Evolutionary conservation across 768 basidiomycete genomes (phyloP), one percentile per base, ranked within the genome.

Genomic region (Galerina sulciceps): DNA sequence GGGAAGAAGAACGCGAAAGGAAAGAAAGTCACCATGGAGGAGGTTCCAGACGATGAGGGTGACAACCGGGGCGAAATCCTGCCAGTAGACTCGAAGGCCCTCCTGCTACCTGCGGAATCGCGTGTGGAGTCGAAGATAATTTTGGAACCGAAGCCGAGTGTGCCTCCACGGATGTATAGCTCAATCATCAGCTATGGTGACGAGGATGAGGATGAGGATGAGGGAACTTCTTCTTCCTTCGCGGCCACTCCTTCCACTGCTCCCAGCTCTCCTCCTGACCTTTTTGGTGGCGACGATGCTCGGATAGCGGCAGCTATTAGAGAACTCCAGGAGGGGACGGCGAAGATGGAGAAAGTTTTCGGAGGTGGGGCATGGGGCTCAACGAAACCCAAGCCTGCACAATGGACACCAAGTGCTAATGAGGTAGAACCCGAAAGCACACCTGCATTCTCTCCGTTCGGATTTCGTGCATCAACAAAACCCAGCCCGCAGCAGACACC

Each of bases 11-110:
- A 63, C 20, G 72, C 44, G 20, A 78, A 76, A 47, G 56, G 64
- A 4, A 76, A 75, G 61, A 67, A 66, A 35, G 76, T 75, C n/a
- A 79, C 72, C 31, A 69, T 82, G 13, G 81, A 82, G 63, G 81
- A 79, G 34, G 74, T 80, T 13, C 71, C 75, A 6, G 80, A 82
- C 54, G 81, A 82, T 20, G 79, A 81, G 46, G 72, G 65, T 9
- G 72, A 73, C 18, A 67, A 43, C 38, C 61, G 63, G 26, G 63
- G 64, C 6, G 74, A 72, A n/a, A 69, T 57, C 35, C 65, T 81
- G 23, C 76, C 78, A 1, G 59, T 70, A 31, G 72, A 78, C 47
- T 76, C 73, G 23, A 67, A 71, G 49, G 58, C 59, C 55, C 65
- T 78, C 55, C 68, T 75, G 13, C 11, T 58, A 9, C 49, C 49